Evolutionary conservation across 1,284 basidiomycete species (phyloP), one percentile per base, ranked within the genome.

Genomic region (Porogramme epimiltina): DNA sequence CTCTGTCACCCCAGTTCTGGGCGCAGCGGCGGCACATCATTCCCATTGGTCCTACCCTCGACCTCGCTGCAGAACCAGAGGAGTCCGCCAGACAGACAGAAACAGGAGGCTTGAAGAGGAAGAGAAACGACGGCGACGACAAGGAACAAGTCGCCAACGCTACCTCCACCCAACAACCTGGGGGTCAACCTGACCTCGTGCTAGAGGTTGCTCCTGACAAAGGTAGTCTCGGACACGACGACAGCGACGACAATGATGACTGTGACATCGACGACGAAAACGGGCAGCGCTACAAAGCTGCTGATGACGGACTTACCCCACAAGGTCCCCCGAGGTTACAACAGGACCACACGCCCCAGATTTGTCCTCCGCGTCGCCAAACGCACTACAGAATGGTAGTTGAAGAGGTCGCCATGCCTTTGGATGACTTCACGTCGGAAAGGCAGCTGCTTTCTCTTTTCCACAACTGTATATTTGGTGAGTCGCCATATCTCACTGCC

Each of bases 371-470:
- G 4, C 51, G 51, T 1, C 47, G 24, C 3, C 50, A 52, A 26
- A 40, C 20, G 18, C 55, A 57, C 39, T 53, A 54, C 22, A 43
- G 56, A 2, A 26, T 58, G 10, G 52, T 49, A 2, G 44, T 52
- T 3, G 24, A 47, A 15, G 56, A 58, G 26, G 50, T 54, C 15
- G 43, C 24, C 2, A 18, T 54, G 13, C 22, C 49, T 3, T 41
- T 54, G 16, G 24, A 9, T 2, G 18, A 44, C 4, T 49, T 58
- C 25, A 19, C 40, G 26, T 18, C 24, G 20, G 44, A 47, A 3
- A 16, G 25, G 3, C 52, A 58, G 19, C 34, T 54, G 2, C 24
- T 49, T 1, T 11, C 22, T 6, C 18, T 49, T 3, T 22, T 58
- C 4, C 23, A 28, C 15, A 49, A 52, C 18, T 46, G 43, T 26